Evolutionary conservation across 2,329 filamentous ascomycete genomes (phyloP).

Genomic region (Sporothrix sp.): DNA sequence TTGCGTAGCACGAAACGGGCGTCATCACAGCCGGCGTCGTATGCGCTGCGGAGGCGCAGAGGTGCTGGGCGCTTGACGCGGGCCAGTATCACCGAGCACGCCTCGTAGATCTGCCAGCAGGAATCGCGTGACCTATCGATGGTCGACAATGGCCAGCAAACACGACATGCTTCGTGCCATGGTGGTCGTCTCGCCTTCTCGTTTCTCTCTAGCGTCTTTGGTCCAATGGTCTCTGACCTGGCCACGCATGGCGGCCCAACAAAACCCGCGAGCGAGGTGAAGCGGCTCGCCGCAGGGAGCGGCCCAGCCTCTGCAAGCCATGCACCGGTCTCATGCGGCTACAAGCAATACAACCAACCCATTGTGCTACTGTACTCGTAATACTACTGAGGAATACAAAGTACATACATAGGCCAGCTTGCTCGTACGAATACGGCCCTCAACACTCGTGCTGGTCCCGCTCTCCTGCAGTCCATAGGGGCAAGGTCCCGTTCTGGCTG

Average conservation of each 20-base stretch:
- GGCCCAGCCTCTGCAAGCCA: neutral
- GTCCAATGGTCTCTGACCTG: neutral
- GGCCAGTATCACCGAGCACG: too few species aligned
- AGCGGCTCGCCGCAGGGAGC: neutral
- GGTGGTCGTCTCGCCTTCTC: slow-evolving; percentile 3
- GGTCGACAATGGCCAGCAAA: too few species aligned
- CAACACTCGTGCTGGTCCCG: neutral
- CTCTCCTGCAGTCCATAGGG: slow-evolving; percentile 6
- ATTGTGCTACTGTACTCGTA: too few species aligned
- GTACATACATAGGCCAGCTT: too few species aligned
- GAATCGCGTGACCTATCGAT: too few species aligned
- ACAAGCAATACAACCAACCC: too few species aligned
- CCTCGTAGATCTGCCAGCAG: too few species aligned
- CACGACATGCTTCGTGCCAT: neutral
- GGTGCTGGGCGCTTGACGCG: too few species aligned
- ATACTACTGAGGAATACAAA: neutral
- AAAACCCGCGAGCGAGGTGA: neutral
- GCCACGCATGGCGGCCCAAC: slow-evolving; percentile 1
- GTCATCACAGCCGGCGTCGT: neutral
- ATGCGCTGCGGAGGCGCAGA: too few species aligned
- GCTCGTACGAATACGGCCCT: too few species aligned
- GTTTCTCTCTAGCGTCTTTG: slow-evolving; percentile 1
- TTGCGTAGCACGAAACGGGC: slow-evolving; percentile 1
- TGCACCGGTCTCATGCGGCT: slow-evolving; percentile 1
- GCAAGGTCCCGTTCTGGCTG: neutral